Conservation (phyloP, 2,329 filamentous ascomycete species). For the Alternaria tenuissima region DNA sequence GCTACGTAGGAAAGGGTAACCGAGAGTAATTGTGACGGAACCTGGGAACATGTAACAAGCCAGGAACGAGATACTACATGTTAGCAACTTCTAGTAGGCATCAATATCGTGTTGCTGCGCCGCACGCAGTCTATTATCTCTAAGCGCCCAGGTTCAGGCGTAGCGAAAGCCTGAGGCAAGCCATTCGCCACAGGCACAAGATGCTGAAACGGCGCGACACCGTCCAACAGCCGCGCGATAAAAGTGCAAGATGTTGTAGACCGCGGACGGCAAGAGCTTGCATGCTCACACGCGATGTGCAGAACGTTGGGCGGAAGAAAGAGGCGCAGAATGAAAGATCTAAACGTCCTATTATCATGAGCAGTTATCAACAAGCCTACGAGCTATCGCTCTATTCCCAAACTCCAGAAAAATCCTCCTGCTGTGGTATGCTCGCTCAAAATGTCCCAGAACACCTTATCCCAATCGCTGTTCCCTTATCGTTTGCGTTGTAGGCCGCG, state of each 20-base stretch:
- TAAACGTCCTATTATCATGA: conserved; percentile 1
- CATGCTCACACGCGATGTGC: not conserved
- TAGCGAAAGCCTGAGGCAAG: conserved; percentile 1
- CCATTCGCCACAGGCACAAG: not conserved
- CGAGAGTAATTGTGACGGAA: not conserved
- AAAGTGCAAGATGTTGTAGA: not conserved
- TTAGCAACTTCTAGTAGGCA: not conserved
- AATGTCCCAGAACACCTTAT: conserved; percentile 1
- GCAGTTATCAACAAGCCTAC: not conserved
- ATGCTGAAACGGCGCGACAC: not conserved
- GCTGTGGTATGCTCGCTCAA: conserved; percentile 3
- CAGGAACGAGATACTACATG: not conserved
- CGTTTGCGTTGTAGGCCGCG: not conserved
- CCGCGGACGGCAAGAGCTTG: not conserved
- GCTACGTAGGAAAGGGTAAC: not conserved
- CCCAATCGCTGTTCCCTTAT: not conserved
- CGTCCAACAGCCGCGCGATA: not conserved
- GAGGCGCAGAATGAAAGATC: not conserved
- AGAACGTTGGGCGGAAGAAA: not conserved
- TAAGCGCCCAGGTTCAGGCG: conserved; percentile 13
- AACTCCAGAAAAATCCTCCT: not conserved
- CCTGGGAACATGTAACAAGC: not conserved
- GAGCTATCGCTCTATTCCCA: not conserved
- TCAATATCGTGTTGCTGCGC: conserved; percentile 9
- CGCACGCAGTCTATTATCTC: conserved; percentile 7